Evolutionary conservation across 148 eudicot genomes (phyloP), one percentile per base, ranked within the genome.

Genomic region (Fagopyrum homotropicum): DNA sequence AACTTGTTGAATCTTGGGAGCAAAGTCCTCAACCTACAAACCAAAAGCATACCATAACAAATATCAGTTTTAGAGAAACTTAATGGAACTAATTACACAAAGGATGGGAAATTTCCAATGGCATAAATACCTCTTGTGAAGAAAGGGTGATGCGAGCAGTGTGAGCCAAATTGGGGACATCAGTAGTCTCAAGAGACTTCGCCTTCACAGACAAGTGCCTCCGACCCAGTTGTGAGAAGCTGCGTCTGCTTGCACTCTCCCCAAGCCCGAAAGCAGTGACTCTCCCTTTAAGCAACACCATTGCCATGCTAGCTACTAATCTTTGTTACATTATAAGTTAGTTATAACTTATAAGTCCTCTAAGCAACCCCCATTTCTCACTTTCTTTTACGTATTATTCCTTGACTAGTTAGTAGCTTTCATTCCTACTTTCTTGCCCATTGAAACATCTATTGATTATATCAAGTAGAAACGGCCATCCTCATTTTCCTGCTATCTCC

Each of bases 141-240:
- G 89, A 83, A 83, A 96, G 98, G 76, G 98, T 85, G 74, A 92
- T 92, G 16, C 97, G 94, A 80, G 98, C 93, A 5, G 89, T 89
- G 79, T 90, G 80, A 6, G 94, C 97, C 84, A 90, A 83, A 47
- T 83, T 89, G 74, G 82, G 73, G 56, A 95, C 89, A 84, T 95
- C 82, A 16, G 97, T 94, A 44, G 97, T 88, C 49, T 88, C 87
- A 48, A 90, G 85, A 52, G 88, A 73, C 47, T 1, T 35, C 3
- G 82, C 80, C 69, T 60, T 57, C 19, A 75, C 51, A 5, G 69
- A 59, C 19, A 40, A 75, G 69, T 22, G 16, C 30, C 26, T 45
- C 46, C 69, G 35, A 9, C 40, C 40, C 40, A 35, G 2, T 35
- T 35, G 40, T 35, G 40, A 35, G 76, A 10, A 14, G 68, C 8